These are phyloP conservation scores for Cicer yamashitae DNA, from an alignment of 306 rosid genomes.

Conservation along the genomic window DNA sequence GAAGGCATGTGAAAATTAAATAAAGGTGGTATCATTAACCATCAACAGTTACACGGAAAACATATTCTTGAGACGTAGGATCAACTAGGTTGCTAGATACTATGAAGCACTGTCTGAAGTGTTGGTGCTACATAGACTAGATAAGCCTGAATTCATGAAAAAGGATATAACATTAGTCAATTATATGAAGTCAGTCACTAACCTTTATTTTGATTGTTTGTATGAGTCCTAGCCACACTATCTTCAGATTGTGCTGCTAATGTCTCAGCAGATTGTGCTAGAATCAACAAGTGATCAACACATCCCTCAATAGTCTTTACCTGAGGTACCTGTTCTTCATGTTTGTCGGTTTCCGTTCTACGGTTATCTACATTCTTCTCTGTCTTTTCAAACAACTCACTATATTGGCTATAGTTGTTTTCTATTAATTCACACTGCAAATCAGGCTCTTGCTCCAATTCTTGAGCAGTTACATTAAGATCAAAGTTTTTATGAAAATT, in stretches of 20 bases:
- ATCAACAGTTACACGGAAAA: constrained; percentile 6
- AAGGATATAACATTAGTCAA: constrained; percentile 33
- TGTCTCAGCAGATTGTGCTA: constrained; percentile 48
- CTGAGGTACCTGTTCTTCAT: constrained; percentile 11
- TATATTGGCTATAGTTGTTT: background rate
- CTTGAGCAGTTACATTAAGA: constrained; percentile 43
- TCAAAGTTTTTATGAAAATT: constrained; percentile 29
- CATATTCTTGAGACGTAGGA: constrained; percentile 23
- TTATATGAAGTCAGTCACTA: background rate
- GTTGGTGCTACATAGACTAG: too few species aligned
- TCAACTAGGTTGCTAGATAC: constrained; percentile 16
- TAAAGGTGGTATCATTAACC: constrained; percentile 38
- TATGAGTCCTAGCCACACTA: constrained; percentile 2
- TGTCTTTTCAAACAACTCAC: constrained; percentile 32
- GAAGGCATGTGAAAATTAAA: constrained; percentile 20
- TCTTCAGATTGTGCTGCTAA: constrained; percentile 39
- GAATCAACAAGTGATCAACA: constrained; percentile 46
- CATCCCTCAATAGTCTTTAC: constrained; percentile 24
- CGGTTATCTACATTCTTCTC: background rate
- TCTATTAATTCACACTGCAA: constrained; percentile 29
- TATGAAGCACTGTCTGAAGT: too few species aligned
- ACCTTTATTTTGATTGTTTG: constrained; percentile 32
- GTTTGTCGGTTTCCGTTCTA: constrained; percentile 18
- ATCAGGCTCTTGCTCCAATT: constrained; percentile 27
- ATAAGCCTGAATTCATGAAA: constrained; percentile 23